Conservation (phyloP, 192 early-diverging fungal species). For the Coemansia sp. region DNA sequence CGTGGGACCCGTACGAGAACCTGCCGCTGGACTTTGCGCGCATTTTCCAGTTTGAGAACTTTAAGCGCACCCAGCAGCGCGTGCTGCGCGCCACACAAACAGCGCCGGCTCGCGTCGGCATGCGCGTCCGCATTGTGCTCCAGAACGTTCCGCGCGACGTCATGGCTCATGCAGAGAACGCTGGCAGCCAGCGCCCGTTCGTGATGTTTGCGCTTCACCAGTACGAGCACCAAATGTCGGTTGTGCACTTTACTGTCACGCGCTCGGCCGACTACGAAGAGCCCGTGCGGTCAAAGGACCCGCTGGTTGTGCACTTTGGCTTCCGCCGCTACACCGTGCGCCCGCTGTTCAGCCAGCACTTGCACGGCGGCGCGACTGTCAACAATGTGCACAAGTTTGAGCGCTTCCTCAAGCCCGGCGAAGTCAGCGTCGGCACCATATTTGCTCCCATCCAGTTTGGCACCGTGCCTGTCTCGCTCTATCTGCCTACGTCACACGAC, state of each 20-base stretch:
- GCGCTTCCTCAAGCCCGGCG: slow-evolving; percentile 79
- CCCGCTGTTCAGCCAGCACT: slow-evolving; percentile 90
- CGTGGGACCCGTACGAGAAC: slow-evolving; percentile 99
- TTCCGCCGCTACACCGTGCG: slow-evolving; percentile 82
- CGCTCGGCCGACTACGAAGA: slow-evolving; percentile 74
- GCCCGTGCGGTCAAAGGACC: slow-evolving; percentile 91
- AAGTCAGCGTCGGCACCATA: slow-evolving; percentile 75
- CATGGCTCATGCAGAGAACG: slow-evolving; percentile 8
- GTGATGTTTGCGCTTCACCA: slow-evolving; percentile 73
- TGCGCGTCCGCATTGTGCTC: slow-evolving; percentile 76
- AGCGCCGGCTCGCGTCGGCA: slow-evolving; percentile 65
- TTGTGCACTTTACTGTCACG: slow-evolving; percentile 77
- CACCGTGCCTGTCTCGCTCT: slow-evolving; percentile 77
- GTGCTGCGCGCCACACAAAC: slow-evolving; percentile 56
- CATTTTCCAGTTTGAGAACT: slow-evolving; percentile 96
- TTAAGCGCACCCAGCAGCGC: slow-evolving; percentile 73
- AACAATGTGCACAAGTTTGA: slow-evolving; percentile 97
- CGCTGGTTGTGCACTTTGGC: slow-evolving; percentile 81
- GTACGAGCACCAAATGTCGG: slow-evolving; percentile 93
- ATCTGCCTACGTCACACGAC: slow-evolving; percentile 57
- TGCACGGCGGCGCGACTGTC: slow-evolving; percentile 68
- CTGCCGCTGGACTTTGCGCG: slow-evolving; percentile 92
- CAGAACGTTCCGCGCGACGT: slow-evolving; percentile 52
- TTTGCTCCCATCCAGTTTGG: slow-evolving; percentile 93
- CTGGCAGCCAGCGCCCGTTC: slow-evolving; percentile 24